phyloP scores from a whole-genome alignment of 2,329 filamentous ascomycete species.

The Tolypocladium sp. region DNA sequence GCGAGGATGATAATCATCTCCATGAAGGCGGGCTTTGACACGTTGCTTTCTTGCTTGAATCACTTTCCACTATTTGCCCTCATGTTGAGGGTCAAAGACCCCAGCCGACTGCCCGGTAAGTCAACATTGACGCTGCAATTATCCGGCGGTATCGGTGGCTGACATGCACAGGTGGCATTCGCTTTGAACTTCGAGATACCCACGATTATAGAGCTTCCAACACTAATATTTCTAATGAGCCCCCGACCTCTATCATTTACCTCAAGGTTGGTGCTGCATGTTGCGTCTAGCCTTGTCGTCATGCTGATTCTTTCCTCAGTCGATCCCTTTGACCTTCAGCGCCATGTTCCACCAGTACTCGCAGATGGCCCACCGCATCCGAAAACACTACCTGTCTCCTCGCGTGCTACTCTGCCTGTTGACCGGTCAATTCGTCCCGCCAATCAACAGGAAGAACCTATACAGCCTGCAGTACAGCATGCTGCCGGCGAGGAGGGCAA shows the following conservation, averaged over 20 bases:
- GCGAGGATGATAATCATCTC: slow-evolving; percentile 93
- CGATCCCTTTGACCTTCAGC: slow-evolving; percentile 80
- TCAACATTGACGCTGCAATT: slow-evolving; percentile 1
- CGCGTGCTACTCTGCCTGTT: slow-evolving; percentile 80
- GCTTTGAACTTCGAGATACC: slow-evolving; percentile 80
- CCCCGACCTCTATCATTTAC: slow-evolving; percentile 72
- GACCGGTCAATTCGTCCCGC: slow-evolving; percentile 87
- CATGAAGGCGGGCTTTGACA: slow-evolving; percentile 85
- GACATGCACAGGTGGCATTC: slow-evolving; percentile 48
- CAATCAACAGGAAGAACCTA: slow-evolving; percentile 86
- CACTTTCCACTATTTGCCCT: slow-evolving; percentile 96
- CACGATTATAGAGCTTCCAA: slow-evolving; percentile 36
- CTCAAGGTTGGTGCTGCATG: slow-evolving; percentile 54
- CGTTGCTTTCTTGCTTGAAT: slow-evolving; percentile 84
- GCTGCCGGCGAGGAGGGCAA: slow-evolving; percentile 73
- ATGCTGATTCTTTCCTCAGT: slow-evolving; percentile 35
- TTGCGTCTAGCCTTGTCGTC: background rate
- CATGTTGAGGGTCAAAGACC: slow-evolving; percentile 93
- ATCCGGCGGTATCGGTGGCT: background rate
- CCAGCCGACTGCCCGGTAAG: slow-evolving; percentile 72
- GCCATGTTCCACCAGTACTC: slow-evolving; percentile 98
- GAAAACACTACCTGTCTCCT: slow-evolving; percentile 89
- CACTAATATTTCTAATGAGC: slow-evolving; percentile 31
- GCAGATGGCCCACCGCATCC: slow-evolving; percentile 82
- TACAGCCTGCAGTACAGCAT: slow-evolving; percentile 98